phyloP scores from a whole-genome alignment of 768 basidiomycete species.

The Russula griseocarnosa region DNA sequence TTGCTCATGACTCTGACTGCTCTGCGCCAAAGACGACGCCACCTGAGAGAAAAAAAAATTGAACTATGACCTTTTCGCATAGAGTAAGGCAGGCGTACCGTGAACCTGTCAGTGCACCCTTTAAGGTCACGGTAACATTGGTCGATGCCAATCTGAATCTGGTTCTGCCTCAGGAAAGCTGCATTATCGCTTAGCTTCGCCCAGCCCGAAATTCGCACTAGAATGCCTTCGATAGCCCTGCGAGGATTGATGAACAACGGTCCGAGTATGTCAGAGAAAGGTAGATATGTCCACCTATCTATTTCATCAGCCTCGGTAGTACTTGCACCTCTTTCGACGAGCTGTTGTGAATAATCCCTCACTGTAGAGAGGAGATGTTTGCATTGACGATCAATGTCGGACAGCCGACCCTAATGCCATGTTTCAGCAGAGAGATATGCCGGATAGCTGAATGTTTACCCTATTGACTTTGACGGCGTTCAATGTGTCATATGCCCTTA shows the following conservation, averaged over 20 bases:
- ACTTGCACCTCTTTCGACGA: not conserved
- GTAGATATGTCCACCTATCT: not conserved
- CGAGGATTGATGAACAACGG: not conserved
- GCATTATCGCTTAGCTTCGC: not conserved
- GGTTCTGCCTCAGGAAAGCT: conserved; percentile 37
- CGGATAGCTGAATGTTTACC: conserved; percentile 1
- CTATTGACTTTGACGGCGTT: conserved; percentile 6
- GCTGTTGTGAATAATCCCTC: conserved; percentile 5
- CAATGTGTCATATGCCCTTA: conserved; percentile 8
- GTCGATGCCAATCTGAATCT: conserved; percentile 43
- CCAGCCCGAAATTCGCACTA: conserved; percentile 6
- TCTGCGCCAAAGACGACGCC: not conserved
- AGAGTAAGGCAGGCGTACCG: conserved; percentile 31
- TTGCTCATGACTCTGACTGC: not conserved
- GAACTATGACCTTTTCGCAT: not conserved
- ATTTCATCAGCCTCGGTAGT: conserved; percentile 11
- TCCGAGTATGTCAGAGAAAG: not conserved
- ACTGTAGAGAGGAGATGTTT: conserved; percentile 3
- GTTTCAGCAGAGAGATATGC: not conserved
- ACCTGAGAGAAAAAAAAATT: conserved; percentile 5
- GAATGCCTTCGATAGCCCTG: conserved; percentile 11
- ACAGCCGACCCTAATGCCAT: not conserved
- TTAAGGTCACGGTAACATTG: conserved; percentile 40
- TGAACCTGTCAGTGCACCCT: conserved; percentile 37
- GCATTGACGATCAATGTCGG: conserved; percentile 11